phyloP scores from a whole-genome alignment of 306 rosid genomes.

The Vigna unguiculata region DNA sequence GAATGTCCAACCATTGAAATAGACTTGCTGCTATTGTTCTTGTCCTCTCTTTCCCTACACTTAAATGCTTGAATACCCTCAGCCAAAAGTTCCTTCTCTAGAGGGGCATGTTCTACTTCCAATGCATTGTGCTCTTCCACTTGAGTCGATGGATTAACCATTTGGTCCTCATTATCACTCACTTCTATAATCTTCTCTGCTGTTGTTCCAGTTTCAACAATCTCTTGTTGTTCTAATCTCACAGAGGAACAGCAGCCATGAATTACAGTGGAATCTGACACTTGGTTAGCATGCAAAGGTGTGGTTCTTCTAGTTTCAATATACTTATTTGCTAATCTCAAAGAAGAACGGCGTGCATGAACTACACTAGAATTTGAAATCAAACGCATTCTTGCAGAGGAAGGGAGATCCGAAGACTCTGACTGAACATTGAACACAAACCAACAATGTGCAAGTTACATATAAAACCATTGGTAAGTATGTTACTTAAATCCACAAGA shows the following conservation, averaged over 20 bases:
- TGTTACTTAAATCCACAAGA: too few species aligned
- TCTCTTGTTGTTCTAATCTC: too few species aligned
- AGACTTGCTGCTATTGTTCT: neutral
- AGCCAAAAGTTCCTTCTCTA: neutral
- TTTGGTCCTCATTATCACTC: neutral
- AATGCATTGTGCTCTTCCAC: neutral
- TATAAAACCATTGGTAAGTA: constrained; percentile 5
- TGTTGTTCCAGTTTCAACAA: too few species aligned
- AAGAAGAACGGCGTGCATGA: neutral
- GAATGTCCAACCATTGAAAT: neutral
- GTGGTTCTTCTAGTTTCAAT: neutral
- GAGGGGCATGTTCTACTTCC: neutral
- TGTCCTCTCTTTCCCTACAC: neutral
- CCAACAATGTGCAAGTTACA: constrained; percentile 31
- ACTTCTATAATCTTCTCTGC: neutral
- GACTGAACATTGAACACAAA: constrained; percentile 30
- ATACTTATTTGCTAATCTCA: constrained; percentile 35
- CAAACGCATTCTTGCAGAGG: neutral
- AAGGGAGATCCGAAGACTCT: neutral
- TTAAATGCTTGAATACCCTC: neutral
- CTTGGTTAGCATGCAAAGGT: constrained; percentile 1
- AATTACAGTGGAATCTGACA: too few species aligned
- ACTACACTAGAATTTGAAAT: neutral
- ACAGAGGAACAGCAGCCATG: too few species aligned
- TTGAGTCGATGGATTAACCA: neutral